Evolutionary conservation across 2,329 filamentous ascomycete species (phyloP).

Genomic region (Raffaelea albimanens): DNA sequence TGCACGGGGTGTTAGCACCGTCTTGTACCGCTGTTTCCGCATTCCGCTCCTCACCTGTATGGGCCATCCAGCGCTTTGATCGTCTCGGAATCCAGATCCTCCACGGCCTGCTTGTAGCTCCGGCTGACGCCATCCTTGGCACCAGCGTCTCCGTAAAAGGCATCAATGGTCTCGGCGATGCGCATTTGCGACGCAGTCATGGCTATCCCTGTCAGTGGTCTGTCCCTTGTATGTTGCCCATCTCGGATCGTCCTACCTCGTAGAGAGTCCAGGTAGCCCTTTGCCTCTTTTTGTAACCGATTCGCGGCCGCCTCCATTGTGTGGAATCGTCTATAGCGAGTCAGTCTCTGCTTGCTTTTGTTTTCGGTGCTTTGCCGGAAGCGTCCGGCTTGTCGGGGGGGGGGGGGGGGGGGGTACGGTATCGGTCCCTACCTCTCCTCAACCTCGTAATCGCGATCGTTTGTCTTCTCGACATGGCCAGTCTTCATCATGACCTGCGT

Average conservation of each 20-base stretch:
- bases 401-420: too few species aligned
- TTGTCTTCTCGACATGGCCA: conserved; percentile 96
- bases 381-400: too few species aligned
- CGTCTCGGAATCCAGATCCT: conserved; percentile 94
- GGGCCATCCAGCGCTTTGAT: conserved; percentile 97
- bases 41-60: conserved; percentile 54
- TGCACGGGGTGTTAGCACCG: conserved; percentile 20
- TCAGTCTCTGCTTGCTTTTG: neutral
- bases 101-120: conserved; percentile 97
- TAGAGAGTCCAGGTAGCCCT: conserved; percentile 92
- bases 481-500: conserved; percentile 99
- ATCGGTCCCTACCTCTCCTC: conserved; percentile 86
- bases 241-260: conserved; percentile 49
- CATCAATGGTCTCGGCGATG: conserved; percentile 98
- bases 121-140: conserved; percentile 90
- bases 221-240: neutral
- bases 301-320: conserved; percentile 94
- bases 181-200: conserved; percentile 99
- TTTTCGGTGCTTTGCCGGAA: too few species aligned
- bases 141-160: conserved; percentile 94
- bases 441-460: conserved; percentile 96
- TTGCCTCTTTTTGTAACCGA: conserved; percentile 92
- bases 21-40: neutral
- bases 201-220: conserved; percentile 37
- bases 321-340: conserved; percentile 65